Conservation (phyloP, 2,329 filamentous ascomycete genomes). For the Colletotrichum kahawae region DNA sequence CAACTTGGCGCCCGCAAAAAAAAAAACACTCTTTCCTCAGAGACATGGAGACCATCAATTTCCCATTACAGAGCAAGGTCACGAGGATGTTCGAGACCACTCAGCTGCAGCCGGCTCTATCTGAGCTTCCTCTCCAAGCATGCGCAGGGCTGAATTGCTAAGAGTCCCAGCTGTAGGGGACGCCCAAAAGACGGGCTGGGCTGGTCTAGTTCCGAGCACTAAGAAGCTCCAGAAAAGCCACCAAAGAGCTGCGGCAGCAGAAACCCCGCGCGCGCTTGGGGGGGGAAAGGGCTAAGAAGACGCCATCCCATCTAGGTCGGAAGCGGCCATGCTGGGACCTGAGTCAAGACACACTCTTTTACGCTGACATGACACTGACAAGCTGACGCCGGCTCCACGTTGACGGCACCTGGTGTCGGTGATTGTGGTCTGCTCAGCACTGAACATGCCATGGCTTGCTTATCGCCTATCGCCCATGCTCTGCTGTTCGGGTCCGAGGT, state of each 20-base stretch:
- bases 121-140: not conserved
- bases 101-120: not conserved
- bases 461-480: not conserved
- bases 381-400: not conserved
- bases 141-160: not conserved
- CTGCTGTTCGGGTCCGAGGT: not conserved
- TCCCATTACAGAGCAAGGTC: not conserved
- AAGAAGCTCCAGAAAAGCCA: not conserved
- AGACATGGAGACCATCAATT: not conserved
- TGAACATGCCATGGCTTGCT: not conserved
- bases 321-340: not conserved
- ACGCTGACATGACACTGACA: not conserved
- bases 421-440: not conserved
- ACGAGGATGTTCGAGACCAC: not conserved
- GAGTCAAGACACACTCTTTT: not conserved
- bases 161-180: not conserved
- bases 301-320: not conserved
- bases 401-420: not conserved
- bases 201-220: not conserved
- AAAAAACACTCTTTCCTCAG: not conserved
- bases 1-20: not conserved
- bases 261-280: not conserved
- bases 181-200: not conserved
- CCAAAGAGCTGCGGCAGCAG: not conserved
- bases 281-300: not conserved